A percentile compares a stretch with the other conserved stretches of the same genome.
These are phyloP conservation scores for Leishmania arabica DNA, from an alignment of 208 protist genomes.

Conservation along the genomic window DNA sequence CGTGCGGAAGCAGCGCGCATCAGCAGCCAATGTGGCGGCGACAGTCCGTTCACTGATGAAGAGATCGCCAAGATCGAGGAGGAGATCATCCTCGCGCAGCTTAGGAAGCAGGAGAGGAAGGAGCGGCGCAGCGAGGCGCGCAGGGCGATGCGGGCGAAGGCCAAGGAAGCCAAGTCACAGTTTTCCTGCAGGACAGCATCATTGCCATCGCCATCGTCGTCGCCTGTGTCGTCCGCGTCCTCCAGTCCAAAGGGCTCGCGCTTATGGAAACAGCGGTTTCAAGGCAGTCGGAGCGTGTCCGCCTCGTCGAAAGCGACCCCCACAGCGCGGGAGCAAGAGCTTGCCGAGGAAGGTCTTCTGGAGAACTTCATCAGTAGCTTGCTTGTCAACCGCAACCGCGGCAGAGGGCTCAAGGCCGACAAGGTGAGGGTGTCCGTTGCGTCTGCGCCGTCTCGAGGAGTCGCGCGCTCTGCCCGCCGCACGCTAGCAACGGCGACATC, in stretches of 20 bases:
- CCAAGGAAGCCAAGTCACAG: background rate
- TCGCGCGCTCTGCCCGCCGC: background rate
- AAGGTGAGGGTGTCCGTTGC: background rate
- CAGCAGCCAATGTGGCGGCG: background rate
- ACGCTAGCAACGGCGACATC: background rate
- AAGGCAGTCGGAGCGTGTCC: background rate
- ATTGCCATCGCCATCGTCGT: background rate
- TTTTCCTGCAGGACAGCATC: background rate
- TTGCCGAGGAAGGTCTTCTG: constrained; percentile 17
- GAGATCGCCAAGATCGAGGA: constrained; percentile 19
- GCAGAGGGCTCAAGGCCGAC: background rate
- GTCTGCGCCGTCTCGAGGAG: background rate
- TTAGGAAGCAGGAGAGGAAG: constrained; percentile 7
- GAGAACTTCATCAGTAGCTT: constrained; percentile 23
- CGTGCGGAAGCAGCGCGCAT: background rate
- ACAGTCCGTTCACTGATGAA: background rate
- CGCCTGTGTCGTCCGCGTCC: background rate
- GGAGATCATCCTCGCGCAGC: constrained; percentile 7
- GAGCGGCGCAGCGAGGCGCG: constrained; percentile 10
- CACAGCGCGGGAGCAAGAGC: background rate
- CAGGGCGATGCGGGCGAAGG: constrained; percentile 4
- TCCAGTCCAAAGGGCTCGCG: background rate
- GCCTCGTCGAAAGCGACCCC: background rate
- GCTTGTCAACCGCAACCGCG: background rate
- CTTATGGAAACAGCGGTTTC: background rate